Evolutionary conservation across 2,329 filamentous ascomycete genomes (phyloP), one percentile per base, ranked within the genome.

Genomic region (Dactylonectria estremocensis): DNA sequence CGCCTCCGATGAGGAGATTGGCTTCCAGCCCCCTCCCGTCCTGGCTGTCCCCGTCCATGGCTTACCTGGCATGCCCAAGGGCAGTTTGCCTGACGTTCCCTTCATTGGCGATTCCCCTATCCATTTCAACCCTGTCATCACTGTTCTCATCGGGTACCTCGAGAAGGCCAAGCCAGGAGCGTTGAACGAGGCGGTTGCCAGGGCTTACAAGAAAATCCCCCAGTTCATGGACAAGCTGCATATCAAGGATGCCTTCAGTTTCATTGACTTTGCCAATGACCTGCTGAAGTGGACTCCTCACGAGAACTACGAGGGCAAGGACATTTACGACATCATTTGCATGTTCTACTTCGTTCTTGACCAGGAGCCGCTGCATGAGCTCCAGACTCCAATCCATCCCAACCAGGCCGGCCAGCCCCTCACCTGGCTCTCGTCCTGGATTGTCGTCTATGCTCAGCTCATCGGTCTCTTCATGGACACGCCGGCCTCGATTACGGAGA

Each of bases 331-430:
- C 20, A 77, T 78, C 31, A 66, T 83, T 14, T 80, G 78, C 62
- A 70, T 81, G 18, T 82, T 83, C 72, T 83, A 83, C 72, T 83
- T 80, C 65, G 69, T 83, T 33, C 68, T 84, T n/a, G 70, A 77
- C 40, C 81, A 83, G 66, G 37, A 71, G 1, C 69, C 80, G 1
- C 67, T 83, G 24, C 63, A 66, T 3, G 63, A 49, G 5, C 58
- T 69, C 3, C 70, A 72, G 45, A 71, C 64, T 10, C 48, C 72
- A 65, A 78, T 83, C 58, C 45, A 69, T 0, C 81, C 81, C 9
- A 60, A 71, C 16, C 71, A 73, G n/a, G 70, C 63, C 20, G 69
- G 76, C 3, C 67, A 76, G 55, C 75, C 75, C 2, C 73, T 82
- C 8, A 79, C 75, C 2, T 74, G 71, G 69, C 70, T 84, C 4